Evolutionary conservation across 495 filamentous ascomycete genomes (phyloP).

Genomic region (Immersiella caudata): DNA sequence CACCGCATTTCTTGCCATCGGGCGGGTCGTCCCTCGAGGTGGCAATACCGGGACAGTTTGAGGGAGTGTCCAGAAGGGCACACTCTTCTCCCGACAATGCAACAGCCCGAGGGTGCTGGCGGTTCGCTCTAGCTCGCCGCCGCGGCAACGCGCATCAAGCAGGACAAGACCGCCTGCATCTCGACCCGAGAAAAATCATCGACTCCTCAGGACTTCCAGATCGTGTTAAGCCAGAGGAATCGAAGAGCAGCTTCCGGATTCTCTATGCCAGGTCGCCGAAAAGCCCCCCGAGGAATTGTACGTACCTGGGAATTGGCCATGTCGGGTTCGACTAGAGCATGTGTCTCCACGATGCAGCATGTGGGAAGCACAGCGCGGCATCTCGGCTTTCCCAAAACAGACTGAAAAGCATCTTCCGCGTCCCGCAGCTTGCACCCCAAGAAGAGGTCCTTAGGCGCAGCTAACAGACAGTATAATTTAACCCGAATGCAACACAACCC

Average conservation of each 20-base stretch:
- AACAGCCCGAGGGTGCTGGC: neutral
- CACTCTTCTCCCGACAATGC: constrained; percentile 2
- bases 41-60: neutral
- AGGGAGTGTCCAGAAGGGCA: neutral
- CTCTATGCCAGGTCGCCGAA: neutral
- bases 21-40: constrained; percentile 18
- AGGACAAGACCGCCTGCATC: neutral
- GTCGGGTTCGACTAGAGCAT: neutral
- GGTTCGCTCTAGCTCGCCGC: neutral
- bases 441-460: constrained; percentile 23
- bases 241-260: neutral
- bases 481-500: constrained; percentile 20
- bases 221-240: constrained; percentile 2
- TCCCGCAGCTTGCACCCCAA: constrained; percentile 6
- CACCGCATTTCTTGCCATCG: neutral
- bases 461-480: constrained; percentile 18
- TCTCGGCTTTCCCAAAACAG: constrained; percentile 21
- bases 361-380: constrained; percentile 2
- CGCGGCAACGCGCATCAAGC: neutral
- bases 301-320: neutral
- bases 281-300: neutral
- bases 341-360: constrained; percentile 6
- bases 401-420: constrained; percentile 9
- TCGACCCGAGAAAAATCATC: neutral
- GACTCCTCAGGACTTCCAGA: constrained; percentile 5